Base-by-base conservation (phyloP, 768 basidiomycete species). In the Tremella fuciformis region DNA sequence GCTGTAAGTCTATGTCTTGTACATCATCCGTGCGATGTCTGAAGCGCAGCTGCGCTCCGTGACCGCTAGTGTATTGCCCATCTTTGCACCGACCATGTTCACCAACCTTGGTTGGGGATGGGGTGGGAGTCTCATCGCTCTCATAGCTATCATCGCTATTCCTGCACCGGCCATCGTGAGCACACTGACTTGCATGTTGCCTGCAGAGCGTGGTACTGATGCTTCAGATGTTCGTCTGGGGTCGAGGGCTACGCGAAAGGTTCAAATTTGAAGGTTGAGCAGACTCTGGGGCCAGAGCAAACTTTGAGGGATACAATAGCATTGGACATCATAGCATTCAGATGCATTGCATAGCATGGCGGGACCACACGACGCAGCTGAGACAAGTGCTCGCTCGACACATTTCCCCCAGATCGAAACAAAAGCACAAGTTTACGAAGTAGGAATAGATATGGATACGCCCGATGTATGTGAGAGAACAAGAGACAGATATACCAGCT, bases 141-240 rank as follows among this genome's bases (percentile, higher is more conserved):
- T 57, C 26, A 55, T 74, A 0, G 68, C 67, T 13, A 22, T 67
- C 3, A 24, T 67, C 1, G 73, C 63, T 8, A 49, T 74, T 15
- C 73, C 73, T 0, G 66, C 61, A 13, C 73, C 73, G 18, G 44
- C 65, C 13, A 62, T 74, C n/a, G 73, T 74, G 56, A 65, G 69
- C 65, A 6, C 11, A 9, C 1, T 15, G 37, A 7, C 24, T 22
- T 13, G 24, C 51, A 37, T 13, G 13, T 38, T 19, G 15, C 8
- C 1, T n/a, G 15, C 2, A 24, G 37, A 15, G 3, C 9, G 24
- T 25, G 16, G 49, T n/a, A 21, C 25, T 50, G 49, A 50, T n/a
- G 4, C 16, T 7, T 8, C 37, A 67, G 66, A 67, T 67, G 66
- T 64, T 67, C 53, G 34, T 40, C 11, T 62, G 57, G 54, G 66